Evolutionary conservation across 225 moss, liverwort and hornwort species (phyloP).

Genomic region (Rhytidiadelphus loreus): DNA sequence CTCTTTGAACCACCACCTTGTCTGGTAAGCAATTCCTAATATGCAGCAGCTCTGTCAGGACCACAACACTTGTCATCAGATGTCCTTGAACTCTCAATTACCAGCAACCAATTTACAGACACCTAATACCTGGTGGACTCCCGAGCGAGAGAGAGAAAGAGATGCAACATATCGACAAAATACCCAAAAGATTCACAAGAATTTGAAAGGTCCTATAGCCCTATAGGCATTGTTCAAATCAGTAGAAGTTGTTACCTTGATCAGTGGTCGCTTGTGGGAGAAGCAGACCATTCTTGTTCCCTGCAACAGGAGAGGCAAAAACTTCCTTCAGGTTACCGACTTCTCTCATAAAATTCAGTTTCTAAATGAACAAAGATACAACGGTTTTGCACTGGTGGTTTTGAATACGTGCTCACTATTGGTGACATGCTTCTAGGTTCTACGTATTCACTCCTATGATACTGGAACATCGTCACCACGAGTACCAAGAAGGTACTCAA

Average conservation of each 20-base stretch:
- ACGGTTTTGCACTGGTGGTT: background rate
- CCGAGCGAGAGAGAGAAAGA: background rate
- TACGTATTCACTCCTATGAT: background rate
- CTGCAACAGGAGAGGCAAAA: constrained; percentile 1
- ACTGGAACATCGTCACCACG: background rate
- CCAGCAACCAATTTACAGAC: no score
- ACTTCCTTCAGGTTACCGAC: background rate
- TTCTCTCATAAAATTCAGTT: background rate
- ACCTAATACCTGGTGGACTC: background rate
- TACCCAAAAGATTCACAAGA: background rate
- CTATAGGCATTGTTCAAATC: background rate
- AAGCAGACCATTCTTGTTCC: constrained; percentile 81
- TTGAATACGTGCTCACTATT: background rate
- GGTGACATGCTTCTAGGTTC: background rate
- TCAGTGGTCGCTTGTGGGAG: constrained; percentile 88
- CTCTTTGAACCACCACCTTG: constrained; percentile 87
- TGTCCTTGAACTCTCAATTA: background rate
- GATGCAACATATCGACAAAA: background rate
- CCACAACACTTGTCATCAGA: background rate
- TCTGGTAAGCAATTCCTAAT: constrained; percentile 87
- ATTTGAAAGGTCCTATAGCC: background rate
- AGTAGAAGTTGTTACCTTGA: constrained; percentile 32
- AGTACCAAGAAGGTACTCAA: background rate
- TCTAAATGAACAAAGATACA: background rate
- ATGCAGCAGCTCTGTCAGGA: constrained; percentile 64